Base-by-base conservation (phyloP, 768 basidiomycete species). In the Tulasnella sp. region DNA sequence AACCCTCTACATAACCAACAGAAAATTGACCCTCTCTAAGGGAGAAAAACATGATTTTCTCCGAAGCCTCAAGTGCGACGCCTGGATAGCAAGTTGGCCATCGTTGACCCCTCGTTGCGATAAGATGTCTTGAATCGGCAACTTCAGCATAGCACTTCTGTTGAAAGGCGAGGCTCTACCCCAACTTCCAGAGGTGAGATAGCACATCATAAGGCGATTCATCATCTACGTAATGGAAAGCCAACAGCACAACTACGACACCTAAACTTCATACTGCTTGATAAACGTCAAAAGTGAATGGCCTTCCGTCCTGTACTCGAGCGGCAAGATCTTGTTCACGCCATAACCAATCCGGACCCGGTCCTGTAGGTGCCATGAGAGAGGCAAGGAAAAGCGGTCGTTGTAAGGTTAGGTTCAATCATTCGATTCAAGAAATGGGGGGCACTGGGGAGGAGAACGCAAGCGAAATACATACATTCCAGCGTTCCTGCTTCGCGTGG, bases 401-500 rank as follows among this genome's bases (percentile, higher is more conserved):
- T 43, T 7, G 42, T 53, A 19, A 53, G 52, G 10, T 31, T 27
- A 34, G 19, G 49, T 17, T 4, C 4, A 15, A 8, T 8, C 7
- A 21, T 41, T 21, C 21, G 34, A 7, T 38, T 15, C 34, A 59
- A 41, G 12, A 29, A 25, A 30, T n/a, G n/a, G n/a, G n/a, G n/a
- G n/a, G n/a, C n/a, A n/a, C n/a, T n/a, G n/a, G n/a, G n/a, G n/a
- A n/a, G n/a, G n/a, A n/a, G n/a, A n/a, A n/a, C n/a, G 50, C 42
- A 52, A 62, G n/a, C n/a, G 25, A 59, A 19, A 8, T 2, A 71
- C 84, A 68, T 67, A 90, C 91, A 64, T 89, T 85, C 66, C 78
- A 98, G 0, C 81, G 82, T 62, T 97, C 92, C 66, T 84, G 83
- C 70, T 86, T 89, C 3, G 92, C 94, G 43, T 84, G 81, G 68